These are phyloP conservation scores for Aphanomyces invadans DNA, from an alignment of 352 stramenopile species.

Conservation along the genomic window DNA sequence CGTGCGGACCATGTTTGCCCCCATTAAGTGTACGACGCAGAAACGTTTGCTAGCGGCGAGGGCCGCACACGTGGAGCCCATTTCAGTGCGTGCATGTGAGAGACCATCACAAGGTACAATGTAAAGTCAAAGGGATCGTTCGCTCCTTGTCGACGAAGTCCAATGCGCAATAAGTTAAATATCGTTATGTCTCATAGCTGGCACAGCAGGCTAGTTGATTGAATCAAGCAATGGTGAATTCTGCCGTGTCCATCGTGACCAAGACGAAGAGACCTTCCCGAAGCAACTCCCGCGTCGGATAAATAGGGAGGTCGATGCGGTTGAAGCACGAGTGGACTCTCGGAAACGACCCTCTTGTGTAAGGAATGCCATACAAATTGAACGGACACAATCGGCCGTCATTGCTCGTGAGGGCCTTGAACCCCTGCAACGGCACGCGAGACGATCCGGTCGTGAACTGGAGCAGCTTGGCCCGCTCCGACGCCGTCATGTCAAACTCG, in stretches of 20 bases:
- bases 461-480: slow-evolving; percentile 67
- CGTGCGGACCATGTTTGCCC: neutral
- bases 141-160: no score
- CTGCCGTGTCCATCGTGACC: slow-evolving; percentile 93
- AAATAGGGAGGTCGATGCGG: slow-evolving; percentile 70
- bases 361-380: slow-evolving; percentile 50
- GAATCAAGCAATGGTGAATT: slow-evolving; percentile 83
- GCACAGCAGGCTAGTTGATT: no score
- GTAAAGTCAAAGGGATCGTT: no score
- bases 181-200: no score
- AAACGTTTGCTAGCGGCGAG: no score
- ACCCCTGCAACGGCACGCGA: slow-evolving; percentile 66
- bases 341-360: slow-evolving; percentile 57
- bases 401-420: slow-evolving; percentile 67
- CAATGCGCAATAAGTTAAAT: no score
- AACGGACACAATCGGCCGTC: slow-evolving; percentile 69
- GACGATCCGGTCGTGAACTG: slow-evolving; percentile 77
- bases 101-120: no score
- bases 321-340: slow-evolving; percentile 83
- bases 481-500: slow-evolving; percentile 62
- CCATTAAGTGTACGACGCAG: no score
- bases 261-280: slow-evolving; percentile 91
- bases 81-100: no score
- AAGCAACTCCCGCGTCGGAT: slow-evolving; percentile 82
- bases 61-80: no score